Base-by-base conservation (phyloP, 208 protist species). In the Crithidia fasciculata region DNA sequence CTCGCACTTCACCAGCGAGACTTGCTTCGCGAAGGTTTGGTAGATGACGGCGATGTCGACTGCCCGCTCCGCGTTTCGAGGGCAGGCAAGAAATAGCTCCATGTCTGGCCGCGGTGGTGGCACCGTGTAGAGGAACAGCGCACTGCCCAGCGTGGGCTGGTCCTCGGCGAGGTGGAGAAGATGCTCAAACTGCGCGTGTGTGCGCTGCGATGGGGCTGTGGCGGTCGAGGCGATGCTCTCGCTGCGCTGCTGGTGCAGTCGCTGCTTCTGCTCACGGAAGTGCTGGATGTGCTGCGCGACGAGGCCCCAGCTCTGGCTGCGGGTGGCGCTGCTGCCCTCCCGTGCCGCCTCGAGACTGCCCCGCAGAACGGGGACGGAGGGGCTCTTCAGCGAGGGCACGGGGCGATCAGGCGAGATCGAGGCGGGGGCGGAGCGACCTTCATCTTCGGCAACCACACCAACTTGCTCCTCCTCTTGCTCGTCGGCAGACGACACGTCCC, bases 1-100 rank as follows among this genome's bases (percentile, higher is more conserved):
- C 65, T 94, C 85, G 56, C 83, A 95, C 78, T 95, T 92, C 9
- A 96, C 78, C 0, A 95, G 78, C 12, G 93, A 94, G n/a, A 95
- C 89, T 61, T 93, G 78, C 72, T 91, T 94, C 36, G 84, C 83
- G 69, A 94, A 95, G n/a, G 67, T 62, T 49, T 93, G 82, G 37
- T 85, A 96, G 54, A 96, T 86, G 47, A 74, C 72, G 0, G 76
- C 62, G 8, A 90, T 72, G 39, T 95, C 88, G 2, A 96, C 92
- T 4, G 74, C 77, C 3, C 71, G 70, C 60, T 80, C 61, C 0
- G 76, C 58, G 62, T 84, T 89, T 47, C 89, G 86, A 39, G 83
- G 85, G 56, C 86, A 92, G 19, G 80, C 82, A 12, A 96, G 78
- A 52, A 94, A 96, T 2, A 96, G 68, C 13, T 87, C 63, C 50